These are phyloP conservation scores for Chaetomium sp. DNA, from an alignment of 2,329 filamentous ascomycete species.

Conservation along the genomic window DNA sequence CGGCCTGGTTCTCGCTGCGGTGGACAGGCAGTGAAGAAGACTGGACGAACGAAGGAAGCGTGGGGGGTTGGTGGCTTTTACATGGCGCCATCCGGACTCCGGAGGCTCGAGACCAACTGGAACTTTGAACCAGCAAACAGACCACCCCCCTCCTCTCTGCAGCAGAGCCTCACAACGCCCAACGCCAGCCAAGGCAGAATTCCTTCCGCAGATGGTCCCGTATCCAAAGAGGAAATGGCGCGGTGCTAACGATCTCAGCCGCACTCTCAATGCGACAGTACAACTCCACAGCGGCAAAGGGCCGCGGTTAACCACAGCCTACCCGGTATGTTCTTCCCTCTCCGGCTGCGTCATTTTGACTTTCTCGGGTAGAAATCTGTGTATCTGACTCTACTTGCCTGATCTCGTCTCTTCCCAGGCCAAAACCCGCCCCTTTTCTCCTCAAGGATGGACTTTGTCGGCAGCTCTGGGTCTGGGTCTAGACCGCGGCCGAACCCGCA, in stretches of 20 bases:
- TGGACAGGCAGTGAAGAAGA: neutral
- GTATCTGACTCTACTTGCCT: neutral
- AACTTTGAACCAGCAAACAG: neutral
- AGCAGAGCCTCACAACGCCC: conserved; percentile 13
- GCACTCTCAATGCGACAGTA: conserved; percentile 14
- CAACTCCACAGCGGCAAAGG: neutral
- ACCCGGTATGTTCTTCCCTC: too few species aligned
- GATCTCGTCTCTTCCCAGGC: neutral
- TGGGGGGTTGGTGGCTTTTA: neutral
- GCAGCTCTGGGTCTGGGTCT: neutral
- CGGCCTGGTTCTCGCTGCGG: neutral
- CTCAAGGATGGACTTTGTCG: neutral
- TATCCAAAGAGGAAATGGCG: conserved; percentile 6
- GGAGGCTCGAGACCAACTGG: neutral
- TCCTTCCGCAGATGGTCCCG: neutral
- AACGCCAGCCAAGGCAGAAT: conserved; percentile 18
- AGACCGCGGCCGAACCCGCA: neutral
- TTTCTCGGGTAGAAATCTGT: neutral
- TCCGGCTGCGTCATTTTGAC: too few species aligned
- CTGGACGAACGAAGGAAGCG: neutral
- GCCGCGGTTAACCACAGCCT: neutral
- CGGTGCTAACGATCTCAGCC: conserved; percentile 18
- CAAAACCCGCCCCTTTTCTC: neutral
- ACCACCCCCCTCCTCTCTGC: neutral
- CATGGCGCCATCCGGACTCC: neutral